Evolutionary conservation across 352 stramenopile genomes (phyloP), one percentile per base, ranked within the genome.

Genomic region (Nothophytophthora sp.): DNA sequence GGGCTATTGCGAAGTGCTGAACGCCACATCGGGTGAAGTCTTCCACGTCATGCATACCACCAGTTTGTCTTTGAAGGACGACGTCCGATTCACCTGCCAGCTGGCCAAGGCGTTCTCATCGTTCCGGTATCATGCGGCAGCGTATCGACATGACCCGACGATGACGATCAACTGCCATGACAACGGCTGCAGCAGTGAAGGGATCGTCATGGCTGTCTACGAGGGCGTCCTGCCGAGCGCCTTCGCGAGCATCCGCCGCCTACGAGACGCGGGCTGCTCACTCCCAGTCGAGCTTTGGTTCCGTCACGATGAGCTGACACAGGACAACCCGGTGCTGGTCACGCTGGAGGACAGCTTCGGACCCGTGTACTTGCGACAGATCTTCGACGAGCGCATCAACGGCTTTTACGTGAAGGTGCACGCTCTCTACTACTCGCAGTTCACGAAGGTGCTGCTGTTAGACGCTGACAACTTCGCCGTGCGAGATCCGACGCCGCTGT

Each of bases 261-360:
- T 95, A 20, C 78, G 85, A n/a, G 55, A 85, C 7, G 78, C 89
- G 40, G 83, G 83, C 25, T 94, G 81, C 20, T 63, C 83, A 29
- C 50, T 96, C 8, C 83, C 86, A 3, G 72, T 96, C 5, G 86
- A 96, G 59, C 52, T 96, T 11, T 96, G 84, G 81, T 94, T 93
- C 54, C 74, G 80, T 9, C 81, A 80, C 5, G 83, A 94, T 47
- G 83, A 96, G 65, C 92, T 93, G 80, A 83, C 77, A 11, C 83
- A 90, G 4, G 76, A 92, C 42, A 88, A 90, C 52, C 78, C 81
- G 11, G 84, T 96, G 43, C 67, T 93, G 41, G 72, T 88, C 46
- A 68, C 73, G 22, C 56, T 95, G 18, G 44, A 91, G 44, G 67
- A 67, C 3, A 62, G 88, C 15, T 91, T 73, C 40, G n/a, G n/a